Conservation (phyloP, 129 eudicot species). For the Solidago caesia region DNA sequence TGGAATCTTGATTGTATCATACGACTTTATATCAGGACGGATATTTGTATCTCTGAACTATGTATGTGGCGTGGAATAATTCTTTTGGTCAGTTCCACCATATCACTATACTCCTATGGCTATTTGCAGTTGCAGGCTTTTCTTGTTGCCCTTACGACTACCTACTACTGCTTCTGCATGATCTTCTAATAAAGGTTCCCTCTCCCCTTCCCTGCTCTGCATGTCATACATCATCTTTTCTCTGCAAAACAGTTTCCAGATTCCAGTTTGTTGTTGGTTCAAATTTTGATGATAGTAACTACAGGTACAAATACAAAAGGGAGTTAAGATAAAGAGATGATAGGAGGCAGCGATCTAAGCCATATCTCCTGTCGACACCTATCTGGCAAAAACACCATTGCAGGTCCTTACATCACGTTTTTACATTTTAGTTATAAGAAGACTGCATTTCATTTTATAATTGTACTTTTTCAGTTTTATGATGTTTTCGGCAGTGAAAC, state of each 20-base stretch:
- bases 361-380: slow-evolving; percentile 87
- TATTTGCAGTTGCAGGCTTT: slow-evolving; percentile 41
- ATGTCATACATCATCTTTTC: neutral
- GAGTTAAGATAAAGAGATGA: slow-evolving; percentile 56
- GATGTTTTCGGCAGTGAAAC: too few species aligned
- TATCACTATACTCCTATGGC: slow-evolving; percentile 38
- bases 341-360: slow-evolving; percentile 78
- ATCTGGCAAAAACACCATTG: slow-evolving; percentile 93
- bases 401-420: slow-evolving; percentile 43
- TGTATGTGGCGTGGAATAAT: slow-evolving; percentile 26
- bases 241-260: neutral
- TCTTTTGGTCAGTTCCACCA: neutral
- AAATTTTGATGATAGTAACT: slow-evolving; percentile 12
- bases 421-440: too few species aligned
- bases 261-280: neutral
- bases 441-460: too few species aligned
- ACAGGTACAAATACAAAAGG: slow-evolving; percentile 13
- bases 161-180: slow-evolving; percentile 39
- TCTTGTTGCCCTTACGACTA: slow-evolving; percentile 35
- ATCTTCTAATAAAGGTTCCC: slow-evolving; percentile 43
- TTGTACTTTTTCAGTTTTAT: too few species aligned
- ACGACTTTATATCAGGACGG: slow-evolving; percentile 12
- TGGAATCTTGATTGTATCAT: neutral
- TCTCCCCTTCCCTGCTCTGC: neutral
- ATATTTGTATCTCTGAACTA: slow-evolving; percentile 4